Evolutionary conservation across 106 monocot genomes (phyloP), one percentile per base, ranked within the genome.

Genomic region (Phalaenopsis aphrodite): DNA sequence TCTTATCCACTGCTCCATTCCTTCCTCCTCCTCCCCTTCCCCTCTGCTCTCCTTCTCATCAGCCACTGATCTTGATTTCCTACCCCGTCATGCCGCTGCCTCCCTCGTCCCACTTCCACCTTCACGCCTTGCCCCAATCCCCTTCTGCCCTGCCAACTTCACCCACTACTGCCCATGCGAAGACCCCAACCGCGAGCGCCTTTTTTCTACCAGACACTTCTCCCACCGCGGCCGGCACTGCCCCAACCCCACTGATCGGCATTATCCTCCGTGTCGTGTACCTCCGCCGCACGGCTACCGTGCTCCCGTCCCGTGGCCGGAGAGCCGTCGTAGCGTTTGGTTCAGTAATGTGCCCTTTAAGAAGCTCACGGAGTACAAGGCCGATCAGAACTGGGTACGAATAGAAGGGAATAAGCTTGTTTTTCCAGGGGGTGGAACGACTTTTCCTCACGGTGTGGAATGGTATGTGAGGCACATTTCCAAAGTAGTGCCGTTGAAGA

Each of bases 371-470:
- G 80, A 76, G 68, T 85, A 83, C 17, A 96, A 96, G 84, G 82
- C 85, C 79, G 91, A 85, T 37, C 93, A 91, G 85, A 88, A 93
- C 46, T 93, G 93, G 93, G 88, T 93, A 55, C 75, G 81, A 57
- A 56, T 88, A 14, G 93, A 90, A 78, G 91, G 95, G 57, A 86
- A 93, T 6, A 77, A 77, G 81, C 80, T 97, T 48, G 87, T 94
- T 36, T 97, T 97, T 71, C 94, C 97, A 6, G 95, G 95, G 5
- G 95, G 93, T 5, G 95, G 95, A 36, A 93, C 95, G 4, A 89
- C 89, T 16, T 95, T 95, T 58, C 75, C 85, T 5, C 30, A 78
- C 21, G 97, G 94, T 14, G 97, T 92, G 24, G 79, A 86, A 81
- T 73, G 77, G 68, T 97, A 97, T 65, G 94, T 86, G 4, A 72